A percentile compares a stretch with the other conserved stretches of the same genome.
Evolutionary conservation across 768 basidiomycete genomes (phyloP).

Genomic region (Pulveroboletus sp.): DNA sequence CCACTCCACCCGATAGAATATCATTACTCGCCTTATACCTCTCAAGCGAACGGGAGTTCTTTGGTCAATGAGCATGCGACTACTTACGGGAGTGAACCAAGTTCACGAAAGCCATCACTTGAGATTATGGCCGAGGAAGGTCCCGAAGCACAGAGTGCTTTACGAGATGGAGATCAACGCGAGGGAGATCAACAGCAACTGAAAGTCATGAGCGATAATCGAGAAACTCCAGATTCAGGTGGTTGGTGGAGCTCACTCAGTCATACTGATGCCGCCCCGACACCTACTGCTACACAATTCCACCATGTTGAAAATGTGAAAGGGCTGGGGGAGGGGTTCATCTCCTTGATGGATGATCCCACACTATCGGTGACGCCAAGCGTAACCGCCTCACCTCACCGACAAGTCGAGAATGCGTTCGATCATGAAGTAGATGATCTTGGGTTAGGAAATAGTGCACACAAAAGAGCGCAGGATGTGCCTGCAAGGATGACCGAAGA

Average conservation of each 20-base stretch:
- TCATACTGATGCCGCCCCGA: conserved; percentile 39
- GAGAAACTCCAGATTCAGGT: conserved; percentile 36
- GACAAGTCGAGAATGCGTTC: conserved; percentile 7
- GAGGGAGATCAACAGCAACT: conserved; percentile 3
- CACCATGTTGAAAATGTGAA: conserved; percentile 45
- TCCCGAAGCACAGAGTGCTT: conserved; percentile 5
- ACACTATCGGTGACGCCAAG: conserved; percentile 38
- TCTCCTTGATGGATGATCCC: conserved; percentile 75
- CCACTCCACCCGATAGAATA: conserved; percentile 42
- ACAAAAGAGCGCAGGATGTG: conserved; percentile 31
- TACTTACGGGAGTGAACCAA: conserved; percentile 31
- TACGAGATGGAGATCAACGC: not conserved
- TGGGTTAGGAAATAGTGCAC: conserved; percentile 77
- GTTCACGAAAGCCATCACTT: conserved; percentile 26
- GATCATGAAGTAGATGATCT: conserved; percentile 79
- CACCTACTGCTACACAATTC: conserved; percentile 71
- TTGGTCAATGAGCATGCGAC: conserved; percentile 37
- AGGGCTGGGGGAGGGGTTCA: conserved; percentile 55
- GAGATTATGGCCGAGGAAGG: conserved; percentile 29
- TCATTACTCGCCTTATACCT: conserved; percentile 27
- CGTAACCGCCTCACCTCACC: conserved; percentile 7
- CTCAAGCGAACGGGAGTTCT: conserved; percentile 20
- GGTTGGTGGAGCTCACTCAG: conserved; percentile 61
- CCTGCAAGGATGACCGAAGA: conserved; percentile 28
- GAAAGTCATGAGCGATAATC: conserved; percentile 27